A percentile compares a stretch with the other conserved stretches of the same genome.
These are phyloP conservation scores for Fibroporia radiculosa DNA, from an alignment of 768 basidiomycete genomes.

Conservation along the genomic window DNA sequence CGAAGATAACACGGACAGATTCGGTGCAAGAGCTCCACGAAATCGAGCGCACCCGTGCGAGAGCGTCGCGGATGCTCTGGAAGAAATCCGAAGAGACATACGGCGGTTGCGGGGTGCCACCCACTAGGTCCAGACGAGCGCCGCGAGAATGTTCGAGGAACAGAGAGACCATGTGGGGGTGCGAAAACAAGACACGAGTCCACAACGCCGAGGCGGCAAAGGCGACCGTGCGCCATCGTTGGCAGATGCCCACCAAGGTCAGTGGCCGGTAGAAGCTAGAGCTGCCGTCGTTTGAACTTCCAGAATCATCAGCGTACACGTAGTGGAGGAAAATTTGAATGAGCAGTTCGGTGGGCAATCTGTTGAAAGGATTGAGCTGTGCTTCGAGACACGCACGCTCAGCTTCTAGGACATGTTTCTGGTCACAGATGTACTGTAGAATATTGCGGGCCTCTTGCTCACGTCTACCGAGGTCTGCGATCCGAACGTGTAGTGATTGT, in stretches of 20 bases:
- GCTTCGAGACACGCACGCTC: background rate
- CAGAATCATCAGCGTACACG: background rate
- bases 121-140: no score
- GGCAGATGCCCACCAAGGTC: constrained; percentile 34
- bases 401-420: background rate
- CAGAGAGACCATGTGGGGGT: background rate
- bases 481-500: background rate
- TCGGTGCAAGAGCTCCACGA: no score
- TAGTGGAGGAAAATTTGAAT: background rate
- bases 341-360: constrained; percentile 1
- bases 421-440: background rate
- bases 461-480: background rate
- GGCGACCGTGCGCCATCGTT: constrained; percentile 39
- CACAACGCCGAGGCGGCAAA: constrained; percentile 38
- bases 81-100: no score
- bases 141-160: background rate
- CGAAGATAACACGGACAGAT: no score
- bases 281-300: background rate
- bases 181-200: constrained; percentile 28
- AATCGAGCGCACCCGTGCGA: no score
- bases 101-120: no score
- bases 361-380: background rate
- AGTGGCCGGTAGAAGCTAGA: background rate
- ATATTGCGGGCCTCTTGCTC: background rate
- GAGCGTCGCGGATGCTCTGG: no score